A percentile compares a stretch with the other conserved stretches of the same genome.
These are phyloP conservation scores for Bryum argenteum DNA, from an alignment of 225 moss, liverwort and hornwort genomes.

Conservation along the genomic window DNA sequence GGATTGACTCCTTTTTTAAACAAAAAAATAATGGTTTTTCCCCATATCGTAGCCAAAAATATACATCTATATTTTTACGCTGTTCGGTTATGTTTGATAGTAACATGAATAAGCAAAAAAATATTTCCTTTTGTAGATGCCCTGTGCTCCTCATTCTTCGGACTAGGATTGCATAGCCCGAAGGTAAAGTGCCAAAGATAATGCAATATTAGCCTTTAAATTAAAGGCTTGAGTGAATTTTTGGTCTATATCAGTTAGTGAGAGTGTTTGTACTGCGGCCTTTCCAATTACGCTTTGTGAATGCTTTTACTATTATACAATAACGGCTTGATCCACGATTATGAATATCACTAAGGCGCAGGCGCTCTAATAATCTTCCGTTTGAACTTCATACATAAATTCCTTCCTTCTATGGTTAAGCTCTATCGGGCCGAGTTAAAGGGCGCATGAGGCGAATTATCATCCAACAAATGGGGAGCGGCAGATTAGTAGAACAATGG, in stretches of 20 bases:
- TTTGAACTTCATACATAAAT: too few relatives aligned
- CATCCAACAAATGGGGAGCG: too few relatives aligned
- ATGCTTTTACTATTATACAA: too few relatives aligned
- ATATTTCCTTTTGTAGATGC: neutral
- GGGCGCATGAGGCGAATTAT: too few relatives aligned
- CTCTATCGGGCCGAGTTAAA: too few relatives aligned
- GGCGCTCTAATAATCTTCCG: too few relatives aligned
- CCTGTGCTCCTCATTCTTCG: neutral
- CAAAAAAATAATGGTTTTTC: neutral
- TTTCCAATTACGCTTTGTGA: too few relatives aligned
- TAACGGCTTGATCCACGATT: too few relatives aligned
- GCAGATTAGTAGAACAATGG: too few relatives aligned
- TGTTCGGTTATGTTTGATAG: neutral
- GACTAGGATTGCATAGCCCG: neutral
- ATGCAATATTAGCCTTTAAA: slow-evolving; percentile 14
- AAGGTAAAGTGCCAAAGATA: neutral
- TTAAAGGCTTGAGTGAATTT: slow-evolving; percentile 7
- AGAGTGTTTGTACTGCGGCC: too few relatives aligned
- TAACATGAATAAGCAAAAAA: neutral
- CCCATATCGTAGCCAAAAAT: slow-evolving; percentile 1
- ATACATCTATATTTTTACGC: neutral
- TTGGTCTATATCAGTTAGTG: slow-evolving; percentile 4
- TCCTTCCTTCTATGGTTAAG: too few relatives aligned
- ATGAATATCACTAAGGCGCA: too few relatives aligned
- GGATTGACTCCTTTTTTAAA: neutral